phyloP scores from a whole-genome alignment of 2,329 filamentous ascomycete species.

The Tolypocladium amazonense region DNA sequence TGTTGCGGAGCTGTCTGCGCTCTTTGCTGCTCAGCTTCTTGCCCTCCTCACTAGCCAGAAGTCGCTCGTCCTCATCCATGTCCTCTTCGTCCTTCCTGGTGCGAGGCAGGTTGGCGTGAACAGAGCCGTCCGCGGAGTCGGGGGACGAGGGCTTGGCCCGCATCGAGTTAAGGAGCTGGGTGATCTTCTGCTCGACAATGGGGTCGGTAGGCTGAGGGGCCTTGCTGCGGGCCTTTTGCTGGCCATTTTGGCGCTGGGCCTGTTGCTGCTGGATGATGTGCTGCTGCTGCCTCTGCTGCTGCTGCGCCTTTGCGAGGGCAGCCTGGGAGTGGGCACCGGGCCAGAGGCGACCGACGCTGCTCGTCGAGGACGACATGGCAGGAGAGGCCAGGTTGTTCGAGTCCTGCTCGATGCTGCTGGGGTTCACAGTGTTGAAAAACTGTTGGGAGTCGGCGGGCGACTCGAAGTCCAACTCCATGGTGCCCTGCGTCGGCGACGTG shows the following conservation, averaged over 20 bases:
- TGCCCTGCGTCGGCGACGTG: conserved; percentile 49
- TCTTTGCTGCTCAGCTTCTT: conserved; percentile 99
- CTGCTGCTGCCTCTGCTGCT: conserved; percentile 55
- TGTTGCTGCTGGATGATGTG: conserved; percentile 28
- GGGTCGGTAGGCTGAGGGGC: conserved; percentile 49
- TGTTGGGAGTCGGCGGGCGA: conserved; percentile 43
- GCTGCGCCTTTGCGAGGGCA: conserved; percentile 62
- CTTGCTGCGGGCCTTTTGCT: conserved; percentile 37
- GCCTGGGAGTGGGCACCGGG: conserved; percentile 92
- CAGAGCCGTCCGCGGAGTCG: conserved; percentile 32
- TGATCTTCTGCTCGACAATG: conserved; percentile 84
- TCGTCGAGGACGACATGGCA: conserved; percentile 38
- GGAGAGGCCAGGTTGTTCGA: conserved; percentile 32
- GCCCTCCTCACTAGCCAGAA: conserved; percentile 91
- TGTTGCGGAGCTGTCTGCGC: conserved; percentile 93
- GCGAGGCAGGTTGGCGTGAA: conserved; percentile 58
- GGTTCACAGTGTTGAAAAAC: conserved; percentile 60
- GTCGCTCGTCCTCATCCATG: conserved; percentile 94
- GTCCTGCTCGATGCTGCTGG: conserved; percentile 58
- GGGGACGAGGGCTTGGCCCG: conserved; percentile 55
- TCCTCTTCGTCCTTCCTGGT: conserved; percentile 92
- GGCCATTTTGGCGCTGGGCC: conserved; percentile 36
- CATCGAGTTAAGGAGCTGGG: conserved; percentile 86
- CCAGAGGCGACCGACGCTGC: conserved; percentile 64
- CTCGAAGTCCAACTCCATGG: conserved; percentile 51